These are phyloP conservation scores for Phytopythium boreale DNA, from an alignment of 352 stramenopile genomes.

Conservation along the genomic window DNA sequence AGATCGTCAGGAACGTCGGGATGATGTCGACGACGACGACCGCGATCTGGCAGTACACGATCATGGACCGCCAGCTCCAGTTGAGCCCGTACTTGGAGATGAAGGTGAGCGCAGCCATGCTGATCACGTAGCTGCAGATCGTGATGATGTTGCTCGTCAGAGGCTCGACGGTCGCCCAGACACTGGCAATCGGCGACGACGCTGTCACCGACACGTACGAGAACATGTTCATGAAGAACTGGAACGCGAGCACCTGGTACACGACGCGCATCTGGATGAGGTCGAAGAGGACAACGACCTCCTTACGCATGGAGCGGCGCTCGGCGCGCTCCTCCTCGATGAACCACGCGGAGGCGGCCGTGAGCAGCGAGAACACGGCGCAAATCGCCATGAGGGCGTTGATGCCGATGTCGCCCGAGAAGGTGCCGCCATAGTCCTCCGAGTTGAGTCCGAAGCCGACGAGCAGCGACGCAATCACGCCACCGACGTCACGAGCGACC, in stretches of 20 bases:
- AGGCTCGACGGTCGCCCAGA: conserved; percentile 32
- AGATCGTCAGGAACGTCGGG: conserved; percentile 35
- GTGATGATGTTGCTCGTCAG: conserved; percentile 29
- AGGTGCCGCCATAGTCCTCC: conserved; percentile 33
- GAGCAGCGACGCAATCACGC: conserved; percentile 31
- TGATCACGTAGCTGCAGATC: conserved; percentile 28
- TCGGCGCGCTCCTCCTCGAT: conserved; percentile 29
- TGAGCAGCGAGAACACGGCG: conserved; percentile 19
- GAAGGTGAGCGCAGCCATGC: conserved; percentile 29
- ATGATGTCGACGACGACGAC: conserved; percentile 40
- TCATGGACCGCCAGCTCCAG: conserved; percentile 47
- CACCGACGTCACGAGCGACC: conserved; percentile 26
- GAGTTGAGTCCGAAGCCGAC: conserved; percentile 37
- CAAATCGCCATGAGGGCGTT: conserved; percentile 38
- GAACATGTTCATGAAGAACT: conserved; percentile 49
- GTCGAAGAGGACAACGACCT: conserved; percentile 29
- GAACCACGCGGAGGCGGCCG: conserved; percentile 27
- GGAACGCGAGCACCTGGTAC: conserved; percentile 47
- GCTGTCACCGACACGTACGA: conserved; percentile 33
- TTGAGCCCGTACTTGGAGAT: conserved; percentile 41
- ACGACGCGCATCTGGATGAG: conserved; percentile 42
- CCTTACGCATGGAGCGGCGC: conserved; percentile 10
- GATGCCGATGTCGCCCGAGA: conserved; percentile 28
- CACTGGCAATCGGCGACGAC: conserved; percentile 26
- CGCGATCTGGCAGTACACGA: conserved; percentile 29